A percentile compares a stretch with the other conserved stretches of the same genome.
Evolutionary conservation across 1,284 basidiomycete species (phyloP).

Genomic region (Marasmius tenuissimus): DNA sequence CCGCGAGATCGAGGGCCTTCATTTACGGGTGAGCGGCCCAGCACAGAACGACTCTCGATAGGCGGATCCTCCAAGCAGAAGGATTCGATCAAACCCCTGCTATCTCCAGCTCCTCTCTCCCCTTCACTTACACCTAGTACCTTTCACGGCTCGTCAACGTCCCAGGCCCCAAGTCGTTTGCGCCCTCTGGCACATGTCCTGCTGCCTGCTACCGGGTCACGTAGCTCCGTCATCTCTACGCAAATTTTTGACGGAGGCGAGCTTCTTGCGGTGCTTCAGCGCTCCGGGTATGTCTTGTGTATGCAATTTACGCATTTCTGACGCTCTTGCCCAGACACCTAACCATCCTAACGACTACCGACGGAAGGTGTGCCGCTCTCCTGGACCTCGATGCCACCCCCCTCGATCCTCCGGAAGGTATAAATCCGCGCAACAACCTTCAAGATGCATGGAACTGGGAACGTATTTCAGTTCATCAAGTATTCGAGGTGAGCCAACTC

Average conservation of each 20-base stretch:
- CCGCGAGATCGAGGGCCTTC: slow-evolving; percentile 40
- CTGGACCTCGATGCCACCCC: slow-evolving; percentile 23
- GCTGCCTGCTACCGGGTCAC: slow-evolving; percentile 40
- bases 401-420: slow-evolving; percentile 25
- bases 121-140: slow-evolving; percentile 40
- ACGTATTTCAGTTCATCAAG: slow-evolving; percentile 35
- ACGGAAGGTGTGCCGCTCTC: slow-evolving; percentile 42
- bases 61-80: slow-evolving; percentile 25
- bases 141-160: slow-evolving; percentile 41
- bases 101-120: slow-evolving; percentile 44
- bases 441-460: slow-evolving; percentile 52
- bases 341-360: slow-evolving; percentile 39
- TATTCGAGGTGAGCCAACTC: slow-evolving; percentile 42
- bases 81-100: slow-evolving; percentile 36
- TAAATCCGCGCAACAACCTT: slow-evolving; percentile 24
- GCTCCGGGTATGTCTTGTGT: slow-evolving; percentile 47
- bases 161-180: slow-evolving; percentile 43
- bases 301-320: slow-evolving; percentile 5
- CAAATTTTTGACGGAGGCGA: slow-evolving; percentile 4
- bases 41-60: not conserved
- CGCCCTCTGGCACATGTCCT: slow-evolving; percentile 41
- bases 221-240: slow-evolving; percentile 19
- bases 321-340: slow-evolving; percentile 32
- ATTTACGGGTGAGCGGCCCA: not conserved
- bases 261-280: slow-evolving; percentile 13